phyloP scores from a whole-genome alignment of 495 filamentous ascomycete genomes.

The Xylaria castorea region DNA sequence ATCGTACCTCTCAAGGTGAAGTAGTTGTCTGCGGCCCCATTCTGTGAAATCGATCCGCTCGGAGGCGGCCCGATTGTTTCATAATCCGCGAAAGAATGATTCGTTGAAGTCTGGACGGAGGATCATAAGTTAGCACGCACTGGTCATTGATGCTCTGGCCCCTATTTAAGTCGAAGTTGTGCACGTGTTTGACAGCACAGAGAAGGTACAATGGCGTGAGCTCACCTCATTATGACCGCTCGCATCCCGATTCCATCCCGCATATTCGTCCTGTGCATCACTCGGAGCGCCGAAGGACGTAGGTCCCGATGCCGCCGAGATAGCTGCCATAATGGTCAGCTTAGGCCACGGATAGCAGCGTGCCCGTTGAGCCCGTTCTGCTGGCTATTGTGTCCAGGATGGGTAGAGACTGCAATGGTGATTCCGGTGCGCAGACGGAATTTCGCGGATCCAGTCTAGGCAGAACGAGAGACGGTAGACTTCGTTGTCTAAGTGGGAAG shows the following conservation, averaged over 20 bases:
- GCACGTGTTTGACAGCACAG: not conserved
- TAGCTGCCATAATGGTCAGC: constrained; percentile 55
- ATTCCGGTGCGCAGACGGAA: not conserved
- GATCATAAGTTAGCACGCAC: constrained; percentile 19
- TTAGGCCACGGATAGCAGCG: constrained; percentile 32
- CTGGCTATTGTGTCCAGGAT: constrained; percentile 19
- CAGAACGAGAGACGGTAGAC: not conserved
- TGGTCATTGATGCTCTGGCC: not conserved
- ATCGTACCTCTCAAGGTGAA: constrained; percentile 33
- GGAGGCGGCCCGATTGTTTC: constrained; percentile 30
- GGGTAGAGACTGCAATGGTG: not conserved
- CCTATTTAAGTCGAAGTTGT: not conserved
- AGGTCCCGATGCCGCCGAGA: constrained; percentile 55
- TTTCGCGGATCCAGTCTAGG: not conserved
- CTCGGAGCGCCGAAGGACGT: constrained; percentile 58
- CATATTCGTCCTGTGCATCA: constrained; percentile 57
- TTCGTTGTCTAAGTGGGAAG: not conserved
- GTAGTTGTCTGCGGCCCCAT: constrained; percentile 41
- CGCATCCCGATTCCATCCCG: constrained; percentile 59
- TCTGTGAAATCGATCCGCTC: constrained; percentile 36
- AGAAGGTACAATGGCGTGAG: not conserved
- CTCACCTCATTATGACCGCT: constrained; percentile 48
- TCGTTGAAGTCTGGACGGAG: constrained; percentile 30
- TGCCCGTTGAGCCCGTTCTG: constrained; percentile 2
- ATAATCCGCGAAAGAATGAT: constrained; percentile 33